A percentile compares a stretch with the other conserved stretches of the same genome.
phyloP scores from a whole-genome alignment of 202 grass and related monocot species.

The Panicum hallii region DNA sequence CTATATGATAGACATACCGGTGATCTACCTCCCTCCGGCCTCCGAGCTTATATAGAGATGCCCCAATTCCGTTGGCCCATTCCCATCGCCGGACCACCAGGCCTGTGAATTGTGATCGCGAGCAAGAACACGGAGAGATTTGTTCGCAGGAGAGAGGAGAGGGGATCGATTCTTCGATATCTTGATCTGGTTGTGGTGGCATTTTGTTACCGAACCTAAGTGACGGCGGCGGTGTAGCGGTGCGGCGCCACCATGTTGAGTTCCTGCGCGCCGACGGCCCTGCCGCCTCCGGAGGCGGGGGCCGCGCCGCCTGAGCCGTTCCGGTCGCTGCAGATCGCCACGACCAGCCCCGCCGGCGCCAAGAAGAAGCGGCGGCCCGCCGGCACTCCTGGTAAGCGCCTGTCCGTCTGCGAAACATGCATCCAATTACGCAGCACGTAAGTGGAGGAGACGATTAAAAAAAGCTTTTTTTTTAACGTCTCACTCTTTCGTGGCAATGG shows the following conservation, averaged over 20 bases:
- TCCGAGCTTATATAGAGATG: constrained; percentile 53
- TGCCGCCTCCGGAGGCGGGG: constrained; percentile 28
- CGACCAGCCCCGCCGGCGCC: neutral
- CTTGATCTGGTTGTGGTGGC: constrained; percentile 21
- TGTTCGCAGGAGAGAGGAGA: neutral
- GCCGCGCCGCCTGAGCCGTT: constrained; percentile 42
- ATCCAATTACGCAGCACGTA: constrained; percentile 33
- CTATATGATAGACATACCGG: constrained; percentile 14
- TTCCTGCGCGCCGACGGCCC: constrained; percentile 36
- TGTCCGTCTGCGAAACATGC: neutral
- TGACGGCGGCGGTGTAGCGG: neutral
- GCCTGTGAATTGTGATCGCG: constrained; percentile 41
- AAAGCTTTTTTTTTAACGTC: neutral
- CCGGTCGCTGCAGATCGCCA: constrained; percentile 52
- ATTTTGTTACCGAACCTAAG: neutral
- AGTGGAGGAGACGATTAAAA: neutral
- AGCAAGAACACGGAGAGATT: constrained; percentile 25
- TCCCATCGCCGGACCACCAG: constrained; percentile 10
- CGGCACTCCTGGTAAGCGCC: constrained; percentile 81
- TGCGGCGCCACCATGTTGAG: constrained; percentile 39
- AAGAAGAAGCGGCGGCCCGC: constrained; percentile 89
- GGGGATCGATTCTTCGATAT: constrained; percentile 7
- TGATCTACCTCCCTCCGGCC: constrained; percentile 31
- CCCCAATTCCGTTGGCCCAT: constrained; percentile 39
- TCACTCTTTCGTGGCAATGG: neutral